phyloP scores from a whole-genome alignment of 371 early-diverging fungal species.

The Mortierella sp. region DNA sequence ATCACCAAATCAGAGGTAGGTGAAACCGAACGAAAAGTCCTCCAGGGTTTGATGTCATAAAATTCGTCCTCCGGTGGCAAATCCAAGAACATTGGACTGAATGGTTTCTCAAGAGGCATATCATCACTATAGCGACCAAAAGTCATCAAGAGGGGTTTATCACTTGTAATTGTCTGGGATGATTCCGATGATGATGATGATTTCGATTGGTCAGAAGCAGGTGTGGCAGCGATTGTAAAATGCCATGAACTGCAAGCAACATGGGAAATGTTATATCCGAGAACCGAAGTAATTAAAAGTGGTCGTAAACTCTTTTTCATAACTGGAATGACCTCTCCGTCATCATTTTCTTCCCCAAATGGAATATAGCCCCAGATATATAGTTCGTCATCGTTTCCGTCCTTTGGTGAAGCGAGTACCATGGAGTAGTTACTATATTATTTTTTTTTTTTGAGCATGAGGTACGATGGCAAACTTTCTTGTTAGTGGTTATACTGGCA shows the following conservation, averaged over 20 bases:
- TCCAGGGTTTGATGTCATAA: conserved; percentile 53
- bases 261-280: conserved; percentile 52
- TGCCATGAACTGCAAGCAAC: conserved; percentile 57
- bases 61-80: conserved; percentile 56
- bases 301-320: conserved; percentile 54
- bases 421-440: conserved; percentile 45
- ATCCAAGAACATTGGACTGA: conserved; percentile 49
- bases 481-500: no score
- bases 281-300: conserved; percentile 46
- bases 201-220: neutral
- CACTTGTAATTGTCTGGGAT: neutral
- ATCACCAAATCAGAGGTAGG: conserved; percentile 40
- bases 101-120: conserved; percentile 47
- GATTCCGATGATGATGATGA: neutral
- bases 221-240: conserved; percentile 49
- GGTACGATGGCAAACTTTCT: no score
- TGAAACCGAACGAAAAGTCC: conserved; percentile 39
- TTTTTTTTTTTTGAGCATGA: no score
- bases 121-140: conserved; percentile 43
- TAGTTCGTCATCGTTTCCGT: conserved; percentile 49
- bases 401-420: conserved; percentile 43
- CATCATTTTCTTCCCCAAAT: conserved; percentile 43
- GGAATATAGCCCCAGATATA: conserved; percentile 57
- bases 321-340: conserved; percentile 29
- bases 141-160: conserved; percentile 49